phyloP scores from a whole-genome alignment of 1,284 basidiomycete genomes.

The Trametes versicolor region DNA sequence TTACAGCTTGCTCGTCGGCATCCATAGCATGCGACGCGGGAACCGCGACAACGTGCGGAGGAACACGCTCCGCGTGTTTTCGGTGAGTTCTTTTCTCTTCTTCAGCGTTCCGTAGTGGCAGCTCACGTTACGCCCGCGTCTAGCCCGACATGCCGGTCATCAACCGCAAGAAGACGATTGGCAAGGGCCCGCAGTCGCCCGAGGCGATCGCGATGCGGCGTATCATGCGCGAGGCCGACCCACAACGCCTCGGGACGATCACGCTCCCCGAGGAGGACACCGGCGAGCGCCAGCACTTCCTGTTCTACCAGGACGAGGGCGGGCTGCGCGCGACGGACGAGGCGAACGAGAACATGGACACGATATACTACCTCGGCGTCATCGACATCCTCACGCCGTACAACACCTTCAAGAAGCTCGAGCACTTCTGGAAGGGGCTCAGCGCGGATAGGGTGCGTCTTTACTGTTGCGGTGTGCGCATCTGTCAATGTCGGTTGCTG shows the following conservation, averaged over 20 bases:
- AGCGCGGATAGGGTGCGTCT: constrained; percentile 83
- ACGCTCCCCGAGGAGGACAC: constrained; percentile 77
- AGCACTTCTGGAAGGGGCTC: constrained; percentile 94
- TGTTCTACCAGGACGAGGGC: constrained; percentile 98
- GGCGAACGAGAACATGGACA: constrained; percentile 75
- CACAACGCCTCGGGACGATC: constrained; percentile 74
- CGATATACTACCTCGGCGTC: constrained; percentile 94
- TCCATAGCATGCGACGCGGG: constrained; percentile 92
- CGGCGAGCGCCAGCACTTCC: constrained; percentile 84
- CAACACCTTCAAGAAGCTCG: constrained; percentile 80
- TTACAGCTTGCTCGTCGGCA: constrained; percentile 93
- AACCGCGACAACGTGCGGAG: constrained; percentile 92
- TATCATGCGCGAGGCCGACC: constrained; percentile 87
- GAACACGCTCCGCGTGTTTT: constrained; percentile 92
- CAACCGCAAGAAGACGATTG: constrained; percentile 64
- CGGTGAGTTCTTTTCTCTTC: constrained; percentile 62
- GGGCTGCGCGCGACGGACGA: constrained; percentile 93
- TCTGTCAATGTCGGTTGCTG: constrained; percentile 13
- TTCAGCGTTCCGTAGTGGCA: neutral
- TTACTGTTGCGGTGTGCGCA: neutral
- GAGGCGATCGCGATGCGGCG: constrained; percentile 88
- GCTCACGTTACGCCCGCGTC: constrained; percentile 18
- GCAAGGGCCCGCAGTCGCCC: constrained; percentile 65
- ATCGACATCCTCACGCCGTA: constrained; percentile 97
- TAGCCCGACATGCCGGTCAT: constrained; percentile 73